Base-by-base conservation (phyloP, 306 rosid genomes). In the Citrullus mucosospermus region DNA sequence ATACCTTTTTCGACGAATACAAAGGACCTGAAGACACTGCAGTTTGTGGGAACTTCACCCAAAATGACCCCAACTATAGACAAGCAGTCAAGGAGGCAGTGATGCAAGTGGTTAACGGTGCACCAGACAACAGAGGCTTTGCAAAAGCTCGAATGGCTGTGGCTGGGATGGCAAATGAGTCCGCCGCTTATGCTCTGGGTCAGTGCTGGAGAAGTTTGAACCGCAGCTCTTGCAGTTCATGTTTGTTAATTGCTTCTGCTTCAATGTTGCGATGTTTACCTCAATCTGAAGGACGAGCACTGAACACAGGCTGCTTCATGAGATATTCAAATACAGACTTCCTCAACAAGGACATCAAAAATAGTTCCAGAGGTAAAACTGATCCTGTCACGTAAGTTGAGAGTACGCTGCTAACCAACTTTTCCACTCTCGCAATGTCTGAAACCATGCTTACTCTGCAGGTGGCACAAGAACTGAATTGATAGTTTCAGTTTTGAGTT, bases 301-400 rank as follows among this genome's bases (percentile, higher is more conserved):
- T 92, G 51, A 65, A 91, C 80, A 88, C 97, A 0, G 97, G 99
- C 9, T 95, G 97, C 92, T 92, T 92, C 88, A 84, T 95, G 93
- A 92, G 96, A 87, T 95, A 91, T 84, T 92, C 96, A 0, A 88
- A 92, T 78, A 87, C 3, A 39, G 87, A 95, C 76, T 95, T 95
- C 80, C 93, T 95, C 79, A 92, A 95, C 84, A 83, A 83, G 78
- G 83, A 83, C 80, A 66, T 9, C 22, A 78, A 79, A 76, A 84
- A 51, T 81, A 85, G 85, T 43, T 90, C 91, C 50, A 62, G 80
- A 86, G 97, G 98, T 91, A 78, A 79, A 58, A 78, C 18, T 30
- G 44, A 28, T 51, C 60, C 77, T 16, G n/a, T 8, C 13, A 11
- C 18, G 20, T 6, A 71, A 7, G 51, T 48, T 71, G 8, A 48